Percentiles rank a stretch among this genome's conserved stretches.
These are phyloP conservation scores for Serendipita sp. DNA, from an alignment of 768 basidiomycete species.

Conservation along the genomic window DNA sequence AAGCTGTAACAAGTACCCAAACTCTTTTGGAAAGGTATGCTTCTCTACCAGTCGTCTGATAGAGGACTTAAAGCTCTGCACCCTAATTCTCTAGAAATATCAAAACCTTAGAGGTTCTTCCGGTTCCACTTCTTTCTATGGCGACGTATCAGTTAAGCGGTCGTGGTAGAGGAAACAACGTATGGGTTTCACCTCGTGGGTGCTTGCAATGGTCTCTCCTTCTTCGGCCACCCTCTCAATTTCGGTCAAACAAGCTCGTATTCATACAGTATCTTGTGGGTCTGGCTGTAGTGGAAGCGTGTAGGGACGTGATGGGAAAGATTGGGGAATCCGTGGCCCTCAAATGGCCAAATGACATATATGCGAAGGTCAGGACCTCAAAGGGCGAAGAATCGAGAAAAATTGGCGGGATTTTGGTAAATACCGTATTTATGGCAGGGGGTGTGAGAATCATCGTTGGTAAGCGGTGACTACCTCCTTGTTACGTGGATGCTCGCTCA, in stretches of 20 bases:
- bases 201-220: constrained; percentile 75
- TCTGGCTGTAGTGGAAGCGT: constrained; percentile 78
- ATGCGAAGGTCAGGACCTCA: constrained; percentile 36
- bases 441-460: constrained; percentile 69
- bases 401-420: constrained; percentile 84
- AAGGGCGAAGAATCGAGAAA: constrained; percentile 43
- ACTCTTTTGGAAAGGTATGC: constrained; percentile 84
- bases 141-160: constrained; percentile 81
- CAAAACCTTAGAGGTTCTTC: constrained; percentile 47
- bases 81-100: constrained; percentile 46
- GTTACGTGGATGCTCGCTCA: neutral
- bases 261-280: constrained; percentile 90
- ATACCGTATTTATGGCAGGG: constrained; percentile 62
- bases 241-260: constrained; percentile 56
- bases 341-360: constrained; percentile 98
- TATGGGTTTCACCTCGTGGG: constrained; percentile 85
- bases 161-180: constrained; percentile 73
- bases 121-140: constrained; percentile 63
- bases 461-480: constrained; percentile 22
- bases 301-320: constrained; percentile 41
- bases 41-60: neutral
- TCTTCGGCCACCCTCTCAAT: constrained; percentile 35
- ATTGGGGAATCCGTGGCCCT: constrained; percentile 46
- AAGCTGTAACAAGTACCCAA: constrained; percentile 87
- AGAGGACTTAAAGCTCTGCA: constrained; percentile 3